phyloP scores from a whole-genome alignment of 257 asterid species.

The Petunia axillaris region DNA sequence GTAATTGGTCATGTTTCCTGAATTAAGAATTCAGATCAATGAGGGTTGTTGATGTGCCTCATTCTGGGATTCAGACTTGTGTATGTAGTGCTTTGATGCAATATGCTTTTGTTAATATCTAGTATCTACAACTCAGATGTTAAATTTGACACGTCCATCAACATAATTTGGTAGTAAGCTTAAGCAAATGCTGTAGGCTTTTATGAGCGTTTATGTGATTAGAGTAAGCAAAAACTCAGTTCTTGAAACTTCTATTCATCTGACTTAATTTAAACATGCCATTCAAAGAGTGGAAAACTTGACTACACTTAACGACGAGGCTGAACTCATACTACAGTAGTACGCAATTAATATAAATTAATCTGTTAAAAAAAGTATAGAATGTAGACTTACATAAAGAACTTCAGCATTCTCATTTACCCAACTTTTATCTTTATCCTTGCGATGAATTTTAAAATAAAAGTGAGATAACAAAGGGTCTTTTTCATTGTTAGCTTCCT shows the following conservation, averaged over 20 bases:
- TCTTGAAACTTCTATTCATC: constrained; percentile 5
- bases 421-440: too few relatives aligned
- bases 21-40: not conserved
- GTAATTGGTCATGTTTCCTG: not conserved
- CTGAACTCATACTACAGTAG: constrained; percentile 35
- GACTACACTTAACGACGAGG: constrained; percentile 60
- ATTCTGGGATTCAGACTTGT: constrained; percentile 8
- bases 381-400: too few relatives aligned
- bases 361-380: too few relatives aligned
- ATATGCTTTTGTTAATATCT: constrained; percentile 4
- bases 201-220: not conserved
- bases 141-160: not conserved
- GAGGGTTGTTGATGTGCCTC: not conserved
- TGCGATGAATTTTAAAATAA: too few relatives aligned
- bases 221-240: not conserved
- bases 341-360: too few relatives aligned
- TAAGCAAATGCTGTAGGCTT: not conserved
- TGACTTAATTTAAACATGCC: constrained; percentile 35
- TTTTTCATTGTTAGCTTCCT: too few relatives aligned
- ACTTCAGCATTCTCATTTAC: too few relatives aligned
- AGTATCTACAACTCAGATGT: not conserved
- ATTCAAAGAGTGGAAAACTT: constrained; percentile 75
- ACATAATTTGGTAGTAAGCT: not conserved
- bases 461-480: too few relatives aligned
- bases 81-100: not conserved